Percentiles rank a stretch among this genome's conserved stretches.
Evolutionary conservation across 1,284 basidiomycete species (phyloP).

Genomic region (Xerocomus nothofagi): DNA sequence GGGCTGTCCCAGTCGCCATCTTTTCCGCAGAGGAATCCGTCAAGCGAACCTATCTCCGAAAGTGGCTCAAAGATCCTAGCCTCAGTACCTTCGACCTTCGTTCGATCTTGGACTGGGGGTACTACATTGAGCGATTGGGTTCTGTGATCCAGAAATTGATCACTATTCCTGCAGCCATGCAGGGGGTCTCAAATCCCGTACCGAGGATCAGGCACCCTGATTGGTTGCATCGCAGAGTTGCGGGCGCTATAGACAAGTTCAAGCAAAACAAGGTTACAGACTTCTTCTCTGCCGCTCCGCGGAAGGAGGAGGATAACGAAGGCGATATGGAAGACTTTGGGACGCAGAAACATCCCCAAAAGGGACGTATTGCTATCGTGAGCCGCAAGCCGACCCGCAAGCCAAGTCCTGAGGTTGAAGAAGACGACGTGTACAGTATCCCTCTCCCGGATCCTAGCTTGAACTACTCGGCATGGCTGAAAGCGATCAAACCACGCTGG

Average conservation of each 20-base stretch:
- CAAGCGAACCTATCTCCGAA: constrained; percentile 89
- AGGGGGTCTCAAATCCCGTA: constrained; percentile 96
- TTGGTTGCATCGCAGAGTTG: constrained; percentile 93
- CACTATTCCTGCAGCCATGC: constrained; percentile 98
- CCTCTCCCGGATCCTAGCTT: constrained; percentile 59
- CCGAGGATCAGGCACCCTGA: constrained; percentile 96
- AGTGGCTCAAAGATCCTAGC: constrained; percentile 95
- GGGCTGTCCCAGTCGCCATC: constrained; percentile 97
- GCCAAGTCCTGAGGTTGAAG: constrained; percentile 42
- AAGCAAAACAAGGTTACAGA: constrained; percentile 97
- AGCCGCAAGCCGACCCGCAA: constrained; percentile 49
- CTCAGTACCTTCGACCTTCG: constrained; percentile 90
- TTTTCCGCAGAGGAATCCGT: constrained; percentile 94
- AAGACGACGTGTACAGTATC: constrained; percentile 30
- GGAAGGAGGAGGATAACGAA: constrained; percentile 37
- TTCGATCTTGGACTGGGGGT: constrained; percentile 96
- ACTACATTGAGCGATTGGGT: constrained; percentile 97
- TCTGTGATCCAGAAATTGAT: constrained; percentile 99
- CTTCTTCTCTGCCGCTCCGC: constrained; percentile 65
- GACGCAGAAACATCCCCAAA: constrained; percentile 28
- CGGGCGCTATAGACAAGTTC: constrained; percentile 91
- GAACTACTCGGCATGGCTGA: constrained; percentile 82
- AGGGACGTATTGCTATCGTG: constrained; percentile 56
- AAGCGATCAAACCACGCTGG: constrained; percentile 83
- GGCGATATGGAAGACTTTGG: constrained; percentile 73